Base-by-base conservation (phyloP, 805 yeast genomes). In the Candida glaebosa region DNA sequence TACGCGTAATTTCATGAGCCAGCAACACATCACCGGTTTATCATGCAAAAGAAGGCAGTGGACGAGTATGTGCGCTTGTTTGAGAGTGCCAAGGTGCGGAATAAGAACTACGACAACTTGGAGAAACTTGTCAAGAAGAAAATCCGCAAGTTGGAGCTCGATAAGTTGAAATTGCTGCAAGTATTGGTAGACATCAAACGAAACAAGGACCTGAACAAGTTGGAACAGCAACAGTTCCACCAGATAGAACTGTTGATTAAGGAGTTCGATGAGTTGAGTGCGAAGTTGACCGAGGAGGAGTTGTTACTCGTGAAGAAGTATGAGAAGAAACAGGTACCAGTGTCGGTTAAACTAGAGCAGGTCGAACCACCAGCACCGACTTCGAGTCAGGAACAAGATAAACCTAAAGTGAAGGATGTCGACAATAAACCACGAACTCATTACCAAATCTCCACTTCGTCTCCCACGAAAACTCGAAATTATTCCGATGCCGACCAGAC, bases 21-120 rank as follows among this genome's bases (percentile, higher is more conserved):
- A n/a, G n/a, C n/a, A n/a, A n/a, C n/a, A n/a, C n/a, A n/a, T n/a
- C n/a, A n/a, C n/a, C n/a, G n/a, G n/a, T n/a, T n/a, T 8, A 32
- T 17, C 6, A 35, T 35, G 38, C 38, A 35, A n/a, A 24, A 22
- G 31, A 35, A 24, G 20, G 20, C 24, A 8, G 38, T 35, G 12
- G 38, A 35, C 17, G 38, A 35, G 5, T 35, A 35, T 15, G 31
- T 35, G 12, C n/a, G 25, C 14, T 35, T 35, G 15, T 35, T 35
- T 24, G 38, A 35, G 17, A 35, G 25, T 20, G 38, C 38, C 19
- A 22, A 35, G 16, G 25, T n/a, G 14, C 16, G 38, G 4, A 12
- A 8, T 7, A 24, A 25, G 10, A 20, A 18, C 6, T 20, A 20
- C 15, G 38, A 35, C 4, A 15, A 22, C 8, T 35, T 35, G n/a